phyloP scores from a whole-genome alignment of 495 filamentous ascomycete genomes.

The Sordaria brevicollis region DNA sequence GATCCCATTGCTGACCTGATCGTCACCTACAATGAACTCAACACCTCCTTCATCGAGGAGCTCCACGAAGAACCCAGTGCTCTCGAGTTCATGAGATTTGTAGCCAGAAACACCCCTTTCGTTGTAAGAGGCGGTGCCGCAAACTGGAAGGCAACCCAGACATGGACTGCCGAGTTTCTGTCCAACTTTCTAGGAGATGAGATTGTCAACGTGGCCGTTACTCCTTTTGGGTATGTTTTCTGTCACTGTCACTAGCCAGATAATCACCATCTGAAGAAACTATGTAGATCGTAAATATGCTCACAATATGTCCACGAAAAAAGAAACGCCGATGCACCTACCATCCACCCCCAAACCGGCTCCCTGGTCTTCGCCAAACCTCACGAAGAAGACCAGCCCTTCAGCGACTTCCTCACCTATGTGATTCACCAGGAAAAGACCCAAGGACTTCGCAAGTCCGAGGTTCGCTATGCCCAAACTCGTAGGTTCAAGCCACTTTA shows the following conservation, averaged over 20 bases:
- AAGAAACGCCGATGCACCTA: constrained; percentile 54
- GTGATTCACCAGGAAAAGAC: constrained; percentile 29
- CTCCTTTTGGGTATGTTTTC: constrained; percentile 49
- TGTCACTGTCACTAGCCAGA: neutral
- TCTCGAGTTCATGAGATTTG: constrained; percentile 63
- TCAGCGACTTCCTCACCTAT: constrained; percentile 36
- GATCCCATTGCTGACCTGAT: constrained; percentile 46
- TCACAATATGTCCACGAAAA: too few species aligned
- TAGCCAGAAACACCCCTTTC: constrained; percentile 57
- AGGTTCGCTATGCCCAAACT: constrained; percentile 46
- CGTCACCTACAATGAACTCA: constrained; percentile 57
- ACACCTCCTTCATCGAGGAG: constrained; percentile 43
- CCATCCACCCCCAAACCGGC: constrained; percentile 17
- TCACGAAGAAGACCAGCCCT: constrained; percentile 40
- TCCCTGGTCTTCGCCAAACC: constrained; percentile 46
- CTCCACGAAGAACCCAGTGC: constrained; percentile 52
- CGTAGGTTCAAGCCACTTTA: constrained; percentile 19
- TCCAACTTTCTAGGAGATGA: constrained; percentile 36
- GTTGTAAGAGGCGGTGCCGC: constrained; percentile 48
- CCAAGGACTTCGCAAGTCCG: constrained; percentile 5
- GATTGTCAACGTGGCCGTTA: constrained; percentile 59
- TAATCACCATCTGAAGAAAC: too few species aligned
- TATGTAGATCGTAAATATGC: too few species aligned
- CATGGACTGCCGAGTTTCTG: constrained; percentile 51
- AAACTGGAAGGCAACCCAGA: constrained; percentile 46